Evolutionary conservation across 768 basidiomycete species (phyloP).

Genomic region (Mycena latifolia): DNA sequence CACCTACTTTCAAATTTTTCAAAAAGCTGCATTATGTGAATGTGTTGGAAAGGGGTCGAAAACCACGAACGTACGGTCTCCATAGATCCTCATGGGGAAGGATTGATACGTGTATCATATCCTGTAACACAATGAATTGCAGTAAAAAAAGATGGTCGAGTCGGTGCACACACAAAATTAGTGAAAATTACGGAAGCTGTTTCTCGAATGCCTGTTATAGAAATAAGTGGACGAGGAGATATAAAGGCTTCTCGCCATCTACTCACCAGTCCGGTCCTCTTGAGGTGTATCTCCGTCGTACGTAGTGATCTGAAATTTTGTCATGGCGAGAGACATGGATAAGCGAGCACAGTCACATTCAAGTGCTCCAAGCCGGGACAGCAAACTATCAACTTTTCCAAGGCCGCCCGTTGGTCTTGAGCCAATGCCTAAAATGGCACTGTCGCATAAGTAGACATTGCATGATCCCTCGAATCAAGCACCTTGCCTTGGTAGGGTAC

Average conservation of each 20-base stretch:
- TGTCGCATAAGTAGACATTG: constrained; percentile 1
- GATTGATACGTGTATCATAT: constrained; percentile 88
- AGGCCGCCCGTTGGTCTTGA: constrained; percentile 83
- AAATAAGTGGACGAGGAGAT: neutral
- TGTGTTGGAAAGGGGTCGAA: neutral
- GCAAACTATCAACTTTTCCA: constrained; percentile 73
- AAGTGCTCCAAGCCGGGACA: constrained; percentile 75
- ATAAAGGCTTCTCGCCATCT: constrained; percentile 19
- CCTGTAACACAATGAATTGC: constrained; percentile 59
- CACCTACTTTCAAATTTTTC: constrained; percentile 69
- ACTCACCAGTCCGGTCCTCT: constrained; percentile 69
- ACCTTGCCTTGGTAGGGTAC: constrained; percentile 90
- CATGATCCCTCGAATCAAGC: constrained; percentile 35
- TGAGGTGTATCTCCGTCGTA: constrained; percentile 92
- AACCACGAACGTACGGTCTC: constrained; percentile 65
- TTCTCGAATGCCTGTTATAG: constrained; percentile 70
- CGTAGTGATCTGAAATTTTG: constrained; percentile 66
- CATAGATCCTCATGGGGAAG: constrained; percentile 88
- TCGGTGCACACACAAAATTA: constrained; percentile 74
- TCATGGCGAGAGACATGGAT: neutral
- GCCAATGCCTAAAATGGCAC: constrained; percentile 74
- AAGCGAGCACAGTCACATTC: constrained; percentile 50
- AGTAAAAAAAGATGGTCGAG: neutral
- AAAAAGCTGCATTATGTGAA: constrained; percentile 67
- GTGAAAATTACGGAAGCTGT: constrained; percentile 87